Percentiles rank a stretch among this genome's conserved stretches.
phyloP scores from a whole-genome alignment of 2,329 filamentous ascomycete species.

The Coleophoma eucalyptorum region DNA sequence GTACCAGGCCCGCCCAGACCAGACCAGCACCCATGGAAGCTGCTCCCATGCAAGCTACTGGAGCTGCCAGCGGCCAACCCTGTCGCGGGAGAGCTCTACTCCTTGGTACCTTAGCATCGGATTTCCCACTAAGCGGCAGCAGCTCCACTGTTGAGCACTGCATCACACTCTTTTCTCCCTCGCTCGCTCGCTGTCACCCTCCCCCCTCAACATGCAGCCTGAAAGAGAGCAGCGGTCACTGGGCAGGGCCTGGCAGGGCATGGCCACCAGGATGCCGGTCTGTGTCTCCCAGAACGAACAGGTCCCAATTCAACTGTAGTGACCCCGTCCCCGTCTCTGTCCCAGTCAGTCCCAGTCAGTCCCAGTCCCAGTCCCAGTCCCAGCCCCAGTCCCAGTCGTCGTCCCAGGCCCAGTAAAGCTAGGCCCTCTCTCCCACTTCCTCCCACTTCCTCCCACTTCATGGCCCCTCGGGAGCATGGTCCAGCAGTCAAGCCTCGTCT shows the following conservation, averaged over 20 bases:
- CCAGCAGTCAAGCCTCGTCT: conserved; percentile 1
- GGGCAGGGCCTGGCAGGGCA: conserved; percentile 3
- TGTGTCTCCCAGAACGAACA: too few relatives aligned
- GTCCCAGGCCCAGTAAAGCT: too few relatives aligned
- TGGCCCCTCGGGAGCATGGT: neutral
- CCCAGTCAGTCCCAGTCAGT: too few relatives aligned
- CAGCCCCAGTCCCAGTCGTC: too few relatives aligned
- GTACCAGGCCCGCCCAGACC: too few relatives aligned
- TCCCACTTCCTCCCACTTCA: neutral
- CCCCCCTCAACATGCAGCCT: conserved; percentile 1
- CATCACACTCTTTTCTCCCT: neutral
- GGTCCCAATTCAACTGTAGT: too few relatives aligned
- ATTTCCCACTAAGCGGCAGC: conserved; percentile 6
- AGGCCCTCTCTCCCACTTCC: neutral
- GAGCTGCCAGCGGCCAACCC: neutral
- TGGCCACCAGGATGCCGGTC: too few relatives aligned
- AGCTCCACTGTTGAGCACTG: neutral
- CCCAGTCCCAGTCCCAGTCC: too few relatives aligned
- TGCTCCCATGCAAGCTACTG: neutral
- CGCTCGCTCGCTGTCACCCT: too few relatives aligned
- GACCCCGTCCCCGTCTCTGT: too few relatives aligned
- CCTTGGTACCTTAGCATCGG: conserved; percentile 9
- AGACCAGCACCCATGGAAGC: too few relatives aligned
- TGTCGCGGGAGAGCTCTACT: neutral
- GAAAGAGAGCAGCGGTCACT: conserved; percentile 7